Conservation (phyloP, 805 yeast species). For the Yarrowia deformans region DNA sequence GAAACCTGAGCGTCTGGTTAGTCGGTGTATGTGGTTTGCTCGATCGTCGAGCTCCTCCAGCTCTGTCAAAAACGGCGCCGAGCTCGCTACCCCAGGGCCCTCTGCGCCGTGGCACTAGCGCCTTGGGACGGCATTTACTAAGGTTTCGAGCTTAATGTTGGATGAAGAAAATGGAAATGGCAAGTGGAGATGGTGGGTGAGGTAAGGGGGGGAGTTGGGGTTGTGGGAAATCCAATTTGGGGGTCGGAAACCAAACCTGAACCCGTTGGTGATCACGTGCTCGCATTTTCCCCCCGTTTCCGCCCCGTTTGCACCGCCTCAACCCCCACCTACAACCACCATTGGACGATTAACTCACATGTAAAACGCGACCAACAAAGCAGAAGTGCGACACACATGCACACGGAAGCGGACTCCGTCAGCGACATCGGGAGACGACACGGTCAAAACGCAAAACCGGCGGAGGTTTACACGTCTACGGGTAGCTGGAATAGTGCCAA, state of each 20-base stretch:
- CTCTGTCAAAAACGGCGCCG: too few relatives aligned
- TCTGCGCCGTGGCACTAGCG: slow-evolving; percentile 39
- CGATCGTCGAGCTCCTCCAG: too few relatives aligned
- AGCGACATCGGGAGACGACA: slow-evolving; percentile 11
- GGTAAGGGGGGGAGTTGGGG: not conserved
- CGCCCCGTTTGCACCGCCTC: not conserved
- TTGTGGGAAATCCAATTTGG: not conserved
- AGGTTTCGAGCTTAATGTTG: slow-evolving; percentile 29
- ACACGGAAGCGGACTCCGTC: slow-evolving; percentile 21
- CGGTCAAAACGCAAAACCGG: too few relatives aligned
- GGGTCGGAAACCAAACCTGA: too few relatives aligned
- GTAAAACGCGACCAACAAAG: slow-evolving; percentile 24
- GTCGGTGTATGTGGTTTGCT: too few relatives aligned
- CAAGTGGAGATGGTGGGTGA: slow-evolving; percentile 25
- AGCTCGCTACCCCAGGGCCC: slow-evolving; percentile 21
- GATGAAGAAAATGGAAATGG: slow-evolving; percentile 8
- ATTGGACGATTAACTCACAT: slow-evolving; percentile 33
- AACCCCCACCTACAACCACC: not conserved
- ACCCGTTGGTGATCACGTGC: too few relatives aligned
- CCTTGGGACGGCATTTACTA: slow-evolving; percentile 39
- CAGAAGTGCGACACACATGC: slow-evolving; percentile 22
- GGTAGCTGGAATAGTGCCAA: too few relatives aligned
- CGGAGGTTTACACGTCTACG: too few relatives aligned
- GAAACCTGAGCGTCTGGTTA: not conserved
- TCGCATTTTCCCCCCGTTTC: not conserved